A percentile compares a stretch with the other conserved stretches of the same genome.
Conservation (phyloP, 805 yeast genomes). For the Candida succiphila region DNA sequence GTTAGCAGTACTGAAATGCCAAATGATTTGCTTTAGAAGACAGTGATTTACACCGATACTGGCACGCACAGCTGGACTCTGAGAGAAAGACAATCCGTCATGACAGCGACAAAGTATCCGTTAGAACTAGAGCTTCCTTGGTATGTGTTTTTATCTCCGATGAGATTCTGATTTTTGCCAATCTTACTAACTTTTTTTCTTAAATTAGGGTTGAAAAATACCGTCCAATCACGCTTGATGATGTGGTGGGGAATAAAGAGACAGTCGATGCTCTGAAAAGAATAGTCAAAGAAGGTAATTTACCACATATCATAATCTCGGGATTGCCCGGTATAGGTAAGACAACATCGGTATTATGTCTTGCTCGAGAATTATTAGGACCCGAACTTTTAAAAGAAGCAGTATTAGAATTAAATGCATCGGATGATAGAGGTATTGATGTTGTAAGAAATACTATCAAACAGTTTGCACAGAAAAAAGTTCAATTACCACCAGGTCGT, state of each 20-base stretch:
- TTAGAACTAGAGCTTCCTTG: slow-evolving; percentile 22
- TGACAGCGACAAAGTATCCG: neutral
- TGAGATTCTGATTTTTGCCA: neutral
- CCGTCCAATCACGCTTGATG: slow-evolving; percentile 69
- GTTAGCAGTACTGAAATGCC: too few species aligned
- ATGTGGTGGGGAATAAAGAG: slow-evolving; percentile 89
- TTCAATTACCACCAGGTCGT: slow-evolving; percentile 75
- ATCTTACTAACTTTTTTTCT: slow-evolving; percentile 2
- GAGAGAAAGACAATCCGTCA: too few species aligned
- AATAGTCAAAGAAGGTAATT: slow-evolving; percentile 87
- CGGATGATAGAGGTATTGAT: slow-evolving; percentile 96
- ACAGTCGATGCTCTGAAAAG: slow-evolving; percentile 76
- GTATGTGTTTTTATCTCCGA: slow-evolving; percentile 18
- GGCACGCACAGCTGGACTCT: too few species aligned
- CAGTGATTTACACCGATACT: too few species aligned
- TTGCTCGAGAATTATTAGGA: slow-evolving; percentile 78
- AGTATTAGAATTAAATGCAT: slow-evolving; percentile 86
- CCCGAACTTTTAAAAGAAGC: slow-evolving; percentile 60
- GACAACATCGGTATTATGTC: slow-evolving; percentile 86
- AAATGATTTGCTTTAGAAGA: too few species aligned
- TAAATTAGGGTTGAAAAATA: slow-evolving; percentile 88
- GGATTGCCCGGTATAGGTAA: slow-evolving; percentile 97
- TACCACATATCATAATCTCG: slow-evolving; percentile 95
- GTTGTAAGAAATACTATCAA: slow-evolving; percentile 91
- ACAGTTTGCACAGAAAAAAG: slow-evolving; percentile 92